A percentile compares a stretch with the other conserved stretches of the same genome.
These are phyloP conservation scores for Candida manassasensis DNA, from an alignment of 805 yeast species.

Conservation along the genomic window DNA sequence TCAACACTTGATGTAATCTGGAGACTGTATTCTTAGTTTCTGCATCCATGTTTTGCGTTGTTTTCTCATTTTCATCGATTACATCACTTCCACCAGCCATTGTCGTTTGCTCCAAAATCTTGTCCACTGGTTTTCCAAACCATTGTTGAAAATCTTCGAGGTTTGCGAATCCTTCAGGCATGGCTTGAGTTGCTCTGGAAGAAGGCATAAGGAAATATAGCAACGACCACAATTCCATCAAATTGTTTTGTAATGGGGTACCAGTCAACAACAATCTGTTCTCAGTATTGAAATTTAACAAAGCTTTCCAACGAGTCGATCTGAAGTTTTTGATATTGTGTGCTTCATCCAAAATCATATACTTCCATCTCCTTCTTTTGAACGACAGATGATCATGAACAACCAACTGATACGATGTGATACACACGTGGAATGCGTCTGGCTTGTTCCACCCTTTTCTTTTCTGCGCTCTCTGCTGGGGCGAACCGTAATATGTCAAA, in stretches of 20 bases:
- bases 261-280: slow-evolving; percentile 87
- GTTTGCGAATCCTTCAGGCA: slow-evolving; percentile 96
- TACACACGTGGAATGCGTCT: slow-evolving; percentile 93
- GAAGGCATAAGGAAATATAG: slow-evolving; percentile 95
- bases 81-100: slow-evolving; percentile 45
- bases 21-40: slow-evolving; percentile 84
- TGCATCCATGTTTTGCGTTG: slow-evolving; percentile 45
- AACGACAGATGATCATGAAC: slow-evolving; percentile 95
- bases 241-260: slow-evolving; percentile 93
- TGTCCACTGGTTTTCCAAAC: slow-evolving; percentile 98
- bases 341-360: slow-evolving; percentile 97
- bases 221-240: slow-evolving; percentile 94
- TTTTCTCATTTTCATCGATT: slow-evolving; percentile 34
- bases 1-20: slow-evolving; percentile 84
- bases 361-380: slow-evolving; percentile 88
- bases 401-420: slow-evolving; percentile 95
- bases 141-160: slow-evolving; percentile 94
- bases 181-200: slow-evolving; percentile 59
- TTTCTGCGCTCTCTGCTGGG: slow-evolving; percentile 92
- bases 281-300: slow-evolving; percentile 88
- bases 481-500: slow-evolving; percentile 92
- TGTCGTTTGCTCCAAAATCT: slow-evolving; percentile 65
- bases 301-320: slow-evolving; percentile 95
- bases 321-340: slow-evolving; percentile 95
- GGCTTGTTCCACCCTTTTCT: slow-evolving; percentile 97